Evolutionary conservation across 1,139 yeast genomes (phyloP), one percentile per base, ranked within the genome.

Genomic region (Pichia inconspicua): DNA sequence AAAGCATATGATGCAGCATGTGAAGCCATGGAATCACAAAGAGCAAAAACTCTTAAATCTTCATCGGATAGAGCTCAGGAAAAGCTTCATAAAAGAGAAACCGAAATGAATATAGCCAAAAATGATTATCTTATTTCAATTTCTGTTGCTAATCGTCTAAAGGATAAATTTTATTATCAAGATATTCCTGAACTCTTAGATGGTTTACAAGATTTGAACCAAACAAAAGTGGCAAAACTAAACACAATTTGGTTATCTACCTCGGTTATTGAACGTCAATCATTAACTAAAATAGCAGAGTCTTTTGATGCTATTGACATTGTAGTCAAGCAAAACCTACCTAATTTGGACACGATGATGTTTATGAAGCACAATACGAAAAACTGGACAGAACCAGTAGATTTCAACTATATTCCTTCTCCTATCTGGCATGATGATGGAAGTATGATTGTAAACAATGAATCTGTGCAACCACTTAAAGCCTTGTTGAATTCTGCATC

Each of bases 381-480:
- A 35, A 70, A 69, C 25, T 92, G 97, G 97, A 72, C 73, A 43
- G 97, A 89, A 59, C 98, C 97, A 0, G 70, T 70, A 6, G 97
- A 92, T 66, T 87, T 84, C 62, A 76, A 78, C 56, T 94, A 84
- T 60, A 77, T 87, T 55, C 97, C 97, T 1, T 82, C 95, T 39
- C 82, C 90, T 34, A 84, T 94, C 44, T 94, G 98, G 98, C 97
- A 90, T 66, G 98, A 92, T 61, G 97, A 92, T 65, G 96, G 89
- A 55, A 72, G 78, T 43, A 79, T 92, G 69, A 71, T 82, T 15
- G 75, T 78, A 2, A 74, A 76, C 19, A 53, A 48, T 15, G 75
- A 76, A 1, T 92, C 88, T 57, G 71, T 88, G 55, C 74, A 80
- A 17, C 78, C 75, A 45, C 71, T 92, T 61, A 82, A 84, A 60